phyloP scores from a whole-genome alignment of 2,329 filamentous ascomycete species.

The Erysiphe pulchra region DNA sequence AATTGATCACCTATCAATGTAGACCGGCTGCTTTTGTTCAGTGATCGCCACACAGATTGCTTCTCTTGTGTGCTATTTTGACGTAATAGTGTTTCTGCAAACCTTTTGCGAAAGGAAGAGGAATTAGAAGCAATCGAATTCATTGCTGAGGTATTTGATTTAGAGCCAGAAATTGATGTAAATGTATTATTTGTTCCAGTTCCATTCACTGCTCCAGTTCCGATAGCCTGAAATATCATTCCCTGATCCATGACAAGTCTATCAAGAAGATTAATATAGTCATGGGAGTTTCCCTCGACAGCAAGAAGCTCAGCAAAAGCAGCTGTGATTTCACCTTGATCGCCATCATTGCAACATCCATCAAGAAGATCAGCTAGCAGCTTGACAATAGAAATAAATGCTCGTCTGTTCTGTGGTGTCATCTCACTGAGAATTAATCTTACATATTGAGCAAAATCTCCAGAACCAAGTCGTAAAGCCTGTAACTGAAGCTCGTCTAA shows the following conservation, averaged over 20 bases:
- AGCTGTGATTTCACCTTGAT: conserved; percentile 64
- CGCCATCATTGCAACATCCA: conserved; percentile 73
- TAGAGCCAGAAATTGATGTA: conserved; percentile 9
- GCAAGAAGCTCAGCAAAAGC: conserved; percentile 76
- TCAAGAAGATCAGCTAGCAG: conserved; percentile 70
- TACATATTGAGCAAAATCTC: conserved; percentile 48
- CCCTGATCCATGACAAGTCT: conserved; percentile 76
- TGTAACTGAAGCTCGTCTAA: conserved; percentile 51
- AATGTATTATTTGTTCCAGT: conserved; percentile 5
- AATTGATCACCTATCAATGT: conserved; percentile 28
- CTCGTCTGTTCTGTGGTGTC: conserved; percentile 45
- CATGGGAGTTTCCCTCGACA: conserved; percentile 46
- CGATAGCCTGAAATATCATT: conserved; percentile 50
- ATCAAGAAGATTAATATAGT: conserved; percentile 74
- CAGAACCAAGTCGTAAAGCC: conserved; percentile 37
- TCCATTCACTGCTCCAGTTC: conserved; percentile 11
- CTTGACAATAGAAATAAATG: conserved; percentile 63
- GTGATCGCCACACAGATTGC: conserved; percentile 58
- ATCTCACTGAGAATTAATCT: conserved; percentile 37
- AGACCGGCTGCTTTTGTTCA: conserved; percentile 54
- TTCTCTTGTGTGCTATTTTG: conserved; percentile 62
- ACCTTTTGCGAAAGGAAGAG: conserved; percentile 62
- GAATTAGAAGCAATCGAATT: conserved; percentile 66
- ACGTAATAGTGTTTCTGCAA: conserved; percentile 51
- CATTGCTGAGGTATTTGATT: conserved; percentile 15